phyloP scores from a whole-genome alignment of 2,329 filamentous ascomycete species.

The Colletotrichum tanaceti region DNA sequence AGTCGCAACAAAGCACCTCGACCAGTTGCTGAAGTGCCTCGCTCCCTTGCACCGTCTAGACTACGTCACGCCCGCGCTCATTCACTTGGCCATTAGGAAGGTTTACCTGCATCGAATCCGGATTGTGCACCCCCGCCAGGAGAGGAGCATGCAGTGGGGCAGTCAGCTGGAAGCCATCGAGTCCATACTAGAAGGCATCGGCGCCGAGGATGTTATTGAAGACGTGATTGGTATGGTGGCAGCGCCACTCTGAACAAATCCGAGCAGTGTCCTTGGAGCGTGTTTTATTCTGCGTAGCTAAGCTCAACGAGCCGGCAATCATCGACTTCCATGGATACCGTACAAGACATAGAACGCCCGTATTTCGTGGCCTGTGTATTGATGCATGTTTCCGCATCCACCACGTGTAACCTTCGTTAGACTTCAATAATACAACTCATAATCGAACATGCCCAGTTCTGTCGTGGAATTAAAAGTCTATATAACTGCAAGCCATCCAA shows the following conservation, averaged over 20 bases:
- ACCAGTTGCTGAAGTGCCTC: constrained; percentile 75
- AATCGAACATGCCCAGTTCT: constrained; percentile 39
- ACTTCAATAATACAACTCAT: constrained; percentile 28
- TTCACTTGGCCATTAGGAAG: constrained; percentile 85
- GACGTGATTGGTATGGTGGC: constrained; percentile 70
- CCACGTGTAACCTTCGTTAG: constrained; percentile 26
- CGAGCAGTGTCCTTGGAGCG: constrained; percentile 14
- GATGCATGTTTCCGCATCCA: constrained; percentile 29
- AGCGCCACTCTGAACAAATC: constrained; percentile 58
- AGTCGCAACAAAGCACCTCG: constrained; percentile 81
- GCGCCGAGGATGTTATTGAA: constrained; percentile 72
- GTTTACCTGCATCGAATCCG: constrained; percentile 87
- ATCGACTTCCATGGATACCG: constrained; percentile 27
- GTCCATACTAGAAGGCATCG: constrained; percentile 71
- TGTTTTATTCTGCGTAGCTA: constrained; percentile 25
- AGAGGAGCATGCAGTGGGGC: constrained; percentile 94
- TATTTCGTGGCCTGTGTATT: constrained; percentile 28
- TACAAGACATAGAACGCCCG: constrained; percentile 36
- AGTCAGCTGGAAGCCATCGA: constrained; percentile 79
- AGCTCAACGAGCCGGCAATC: constrained; percentile 21
- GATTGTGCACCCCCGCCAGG: constrained; percentile 75
- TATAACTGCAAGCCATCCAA: constrained; percentile 38
- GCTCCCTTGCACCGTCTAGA: constrained; percentile 83
- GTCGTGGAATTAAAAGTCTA: constrained; percentile 43
- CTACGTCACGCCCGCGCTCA: constrained; percentile 86